Percentiles rank a stretch among this genome's conserved stretches.
Evolutionary conservation across 116 monocot genomes (phyloP).

Genomic region (Cymodocea nodosa): DNA sequence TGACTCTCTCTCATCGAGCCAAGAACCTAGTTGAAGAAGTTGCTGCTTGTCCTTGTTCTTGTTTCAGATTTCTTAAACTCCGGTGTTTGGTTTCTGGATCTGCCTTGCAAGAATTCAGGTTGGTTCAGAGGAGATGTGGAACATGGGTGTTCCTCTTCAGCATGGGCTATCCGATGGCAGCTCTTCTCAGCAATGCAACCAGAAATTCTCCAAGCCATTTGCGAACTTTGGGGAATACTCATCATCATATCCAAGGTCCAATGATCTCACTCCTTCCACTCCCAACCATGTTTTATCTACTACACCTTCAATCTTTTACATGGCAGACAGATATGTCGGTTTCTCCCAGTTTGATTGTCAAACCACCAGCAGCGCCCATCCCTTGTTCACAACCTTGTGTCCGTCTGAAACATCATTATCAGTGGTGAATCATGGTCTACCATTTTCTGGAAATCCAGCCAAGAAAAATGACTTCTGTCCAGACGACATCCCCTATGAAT

Average conservation of each 20-base stretch:
- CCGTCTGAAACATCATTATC: slow-evolving; percentile 1
- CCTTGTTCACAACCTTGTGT: not conserved
- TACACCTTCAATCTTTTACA: slow-evolving; percentile 18
- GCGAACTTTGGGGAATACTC: not conserved
- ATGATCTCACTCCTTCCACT: not conserved
- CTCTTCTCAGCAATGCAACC: slow-evolving; percentile 14
- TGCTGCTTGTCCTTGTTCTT: slow-evolving; percentile 2
- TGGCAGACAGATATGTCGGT: slow-evolving; percentile 19
- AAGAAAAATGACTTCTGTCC: slow-evolving; percentile 10
- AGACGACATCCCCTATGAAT: slow-evolving; percentile 11
- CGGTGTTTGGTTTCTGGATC: not conserved
- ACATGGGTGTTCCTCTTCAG: not conserved
- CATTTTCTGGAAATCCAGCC: not conserved
- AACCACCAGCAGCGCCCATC: not conserved
- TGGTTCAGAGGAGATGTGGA: slow-evolving; percentile 8
- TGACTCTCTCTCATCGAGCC: not conserved
- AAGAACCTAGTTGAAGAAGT: not conserved
- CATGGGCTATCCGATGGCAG: slow-evolving; percentile 1
- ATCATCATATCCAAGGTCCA: not conserved
- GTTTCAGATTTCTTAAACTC: not conserved
- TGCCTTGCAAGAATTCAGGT: slow-evolving; percentile 2
- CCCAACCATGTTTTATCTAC: slow-evolving; percentile 17
- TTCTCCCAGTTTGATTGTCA: slow-evolving; percentile 22
- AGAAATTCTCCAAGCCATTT: not conserved
- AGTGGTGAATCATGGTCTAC: not conserved